These are phyloP conservation scores for Salix brachista DNA, from an alignment of 345 rosid genomes.

Conservation along the genomic window DNA sequence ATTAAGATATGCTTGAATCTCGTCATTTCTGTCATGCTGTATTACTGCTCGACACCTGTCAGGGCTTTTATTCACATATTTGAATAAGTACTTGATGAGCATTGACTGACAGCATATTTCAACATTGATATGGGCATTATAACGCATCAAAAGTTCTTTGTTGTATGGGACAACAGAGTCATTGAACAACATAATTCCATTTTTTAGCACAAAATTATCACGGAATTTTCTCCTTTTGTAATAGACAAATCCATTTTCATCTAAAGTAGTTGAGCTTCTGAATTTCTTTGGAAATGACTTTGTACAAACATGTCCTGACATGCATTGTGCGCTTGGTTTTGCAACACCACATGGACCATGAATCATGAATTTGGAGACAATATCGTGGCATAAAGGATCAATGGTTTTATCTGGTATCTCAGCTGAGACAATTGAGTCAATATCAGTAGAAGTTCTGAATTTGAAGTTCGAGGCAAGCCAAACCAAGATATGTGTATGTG, in stretches of 20 bases:
- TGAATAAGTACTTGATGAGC: not conserved
- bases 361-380: not conserved
- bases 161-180: not conserved
- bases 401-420: not conserved
- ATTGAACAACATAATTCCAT: not conserved
- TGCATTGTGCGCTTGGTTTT: not conserved
- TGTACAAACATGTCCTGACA: not conserved
- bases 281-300: not conserved
- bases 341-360: not conserved
- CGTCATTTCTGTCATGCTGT: not conserved
- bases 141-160: not conserved
- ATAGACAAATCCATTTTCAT: not conserved
- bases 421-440: not conserved
- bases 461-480: not conserved
- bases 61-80: not conserved
- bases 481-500: not conserved
- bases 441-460: fast-evolving
- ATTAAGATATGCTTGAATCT: not conserved
- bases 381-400: not conserved
- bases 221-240: not conserved
- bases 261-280: not conserved
- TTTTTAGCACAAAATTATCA: not conserved
- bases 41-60: no score
- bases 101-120: not conserved
- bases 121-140: not conserved